These are phyloP conservation scores for Psilocybe subaeruginosa DNA, from an alignment of 768 basidiomycete genomes.

Conservation along the genomic window DNA sequence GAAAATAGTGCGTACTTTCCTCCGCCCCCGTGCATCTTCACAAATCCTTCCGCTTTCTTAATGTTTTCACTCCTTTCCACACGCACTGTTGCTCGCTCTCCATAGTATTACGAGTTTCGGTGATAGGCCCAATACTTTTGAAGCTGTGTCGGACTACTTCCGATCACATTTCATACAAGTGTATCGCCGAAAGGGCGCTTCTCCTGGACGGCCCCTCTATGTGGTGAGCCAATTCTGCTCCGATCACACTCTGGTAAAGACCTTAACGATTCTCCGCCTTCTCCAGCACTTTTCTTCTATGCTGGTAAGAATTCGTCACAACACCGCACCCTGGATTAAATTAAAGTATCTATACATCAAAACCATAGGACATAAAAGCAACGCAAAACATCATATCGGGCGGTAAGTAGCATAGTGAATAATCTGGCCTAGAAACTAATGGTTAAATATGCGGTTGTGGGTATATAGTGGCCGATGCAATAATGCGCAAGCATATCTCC, in stretches of 20 bases:
- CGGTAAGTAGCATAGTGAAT: constrained; percentile 40
- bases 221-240: constrained; percentile 47
- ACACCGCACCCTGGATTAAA: neutral
- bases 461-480: constrained; percentile 61
- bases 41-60: neutral
- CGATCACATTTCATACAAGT: constrained; percentile 83
- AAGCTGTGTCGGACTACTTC: constrained; percentile 78
- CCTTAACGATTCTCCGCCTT: neutral
- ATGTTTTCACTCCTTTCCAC: neutral
- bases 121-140: constrained; percentile 69
- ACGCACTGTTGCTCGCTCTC: neutral
- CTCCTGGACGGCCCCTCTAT: constrained; percentile 60
- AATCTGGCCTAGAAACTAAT: constrained; percentile 1
- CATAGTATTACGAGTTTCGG: constrained; percentile 78
- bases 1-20: constrained; percentile 66
- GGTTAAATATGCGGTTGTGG: constrained; percentile 3
- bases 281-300: constrained; percentile 71
- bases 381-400: constrained; percentile 68
- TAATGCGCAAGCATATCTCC: constrained; percentile 66
- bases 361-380: constrained; percentile 60
- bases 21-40: neutral
- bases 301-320: constrained; percentile 45
- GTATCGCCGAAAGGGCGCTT: constrained; percentile 63
- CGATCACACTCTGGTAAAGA: neutral
- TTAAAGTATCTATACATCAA: constrained; percentile 3